Evolutionary conservation across 2,329 filamentous ascomycete species (phyloP).

Genomic region (Epichloe gansuensis): DNA sequence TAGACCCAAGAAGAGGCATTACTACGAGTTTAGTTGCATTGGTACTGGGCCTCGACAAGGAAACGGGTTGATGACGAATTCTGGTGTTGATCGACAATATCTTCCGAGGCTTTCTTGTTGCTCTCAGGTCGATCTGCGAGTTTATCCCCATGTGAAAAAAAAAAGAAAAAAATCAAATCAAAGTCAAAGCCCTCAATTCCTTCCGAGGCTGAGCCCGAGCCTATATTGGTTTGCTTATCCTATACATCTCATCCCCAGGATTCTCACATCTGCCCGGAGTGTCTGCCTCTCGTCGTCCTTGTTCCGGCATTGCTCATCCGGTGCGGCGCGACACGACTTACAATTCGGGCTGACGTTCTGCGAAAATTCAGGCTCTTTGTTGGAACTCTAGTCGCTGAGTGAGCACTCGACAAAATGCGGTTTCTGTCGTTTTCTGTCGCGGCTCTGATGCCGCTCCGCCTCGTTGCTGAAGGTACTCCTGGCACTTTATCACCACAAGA

Average conservation of each 20-base stretch:
- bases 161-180: not conserved
- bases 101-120: conserved; percentile 2
- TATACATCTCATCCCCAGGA: not conserved
- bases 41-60: not conserved
- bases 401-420: conserved; percentile 18
- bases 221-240: conserved; percentile 2
- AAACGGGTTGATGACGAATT: not conserved
- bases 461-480: conserved; percentile 17
- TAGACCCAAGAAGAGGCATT: conserved; percentile 4
- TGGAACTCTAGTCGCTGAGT: not conserved
- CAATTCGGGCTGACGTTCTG: not conserved
- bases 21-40: conserved; percentile 6
- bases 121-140: not conserved
- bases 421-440: conserved; percentile 24
- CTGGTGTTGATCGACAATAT: not conserved
- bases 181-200: too few species aligned
- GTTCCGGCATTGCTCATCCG: not conserved
- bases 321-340: not conserved
- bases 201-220: not conserved
- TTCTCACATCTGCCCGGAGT: not conserved
- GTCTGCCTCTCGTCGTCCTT: not conserved
- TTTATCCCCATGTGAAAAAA: not conserved
- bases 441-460: conserved; percentile 21
- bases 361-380: not conserved
- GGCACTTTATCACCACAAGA: conserved; percentile 18